A percentile compares a stretch with the other conserved stretches of the same genome.
Evolutionary conservation across 2,329 filamentous ascomycete species (phyloP).

Genomic region (Botryotinia convoluta): DNA sequence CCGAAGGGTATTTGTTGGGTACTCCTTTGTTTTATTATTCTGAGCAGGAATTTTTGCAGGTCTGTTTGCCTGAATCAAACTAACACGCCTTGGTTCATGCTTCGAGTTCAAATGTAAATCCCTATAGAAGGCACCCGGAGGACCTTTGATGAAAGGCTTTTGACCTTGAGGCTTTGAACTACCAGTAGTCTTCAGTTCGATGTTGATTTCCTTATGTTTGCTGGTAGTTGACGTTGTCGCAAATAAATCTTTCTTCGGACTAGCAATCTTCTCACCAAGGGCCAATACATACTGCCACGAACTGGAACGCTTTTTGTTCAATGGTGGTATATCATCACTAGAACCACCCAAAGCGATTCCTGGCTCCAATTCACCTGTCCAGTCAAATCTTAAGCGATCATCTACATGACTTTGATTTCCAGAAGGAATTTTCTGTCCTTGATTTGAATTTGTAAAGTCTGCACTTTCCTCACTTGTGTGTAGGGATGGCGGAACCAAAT

Average conservation of each 20-base stretch:
- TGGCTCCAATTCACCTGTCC: constrained; percentile 28
- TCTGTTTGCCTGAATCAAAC: constrained; percentile 15
- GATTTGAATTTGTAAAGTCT: constrained; percentile 16
- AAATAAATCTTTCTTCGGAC: neutral
- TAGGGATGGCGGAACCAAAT: constrained; percentile 19
- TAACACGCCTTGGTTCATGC: constrained; percentile 20
- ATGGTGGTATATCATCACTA: neutral
- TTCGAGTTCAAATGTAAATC: constrained; percentile 26
- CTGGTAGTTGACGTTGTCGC: neutral
- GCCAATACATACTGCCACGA: constrained; percentile 26
- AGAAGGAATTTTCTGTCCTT: constrained; percentile 6
- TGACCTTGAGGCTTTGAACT: constrained; percentile 12
- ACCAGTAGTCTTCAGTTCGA: neutral
- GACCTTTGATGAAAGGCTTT: constrained; percentile 26
- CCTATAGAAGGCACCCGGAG: constrained; percentile 34
- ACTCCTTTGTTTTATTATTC: constrained; percentile 22
- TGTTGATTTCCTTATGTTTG: neutral
- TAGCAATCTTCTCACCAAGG: constrained; percentile 21
- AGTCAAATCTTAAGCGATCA: constrained; percentile 20
- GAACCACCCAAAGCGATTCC: constrained; percentile 19
- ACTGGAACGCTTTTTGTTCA: constrained; percentile 22
- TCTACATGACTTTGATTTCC: neutral
- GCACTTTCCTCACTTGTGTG: constrained; percentile 21
- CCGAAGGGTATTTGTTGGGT: constrained; percentile 29
- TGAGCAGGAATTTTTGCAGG: constrained; percentile 8